Base-by-base conservation (phyloP, 331 rosid genomes). In the Dryas integrifolia region DNA sequence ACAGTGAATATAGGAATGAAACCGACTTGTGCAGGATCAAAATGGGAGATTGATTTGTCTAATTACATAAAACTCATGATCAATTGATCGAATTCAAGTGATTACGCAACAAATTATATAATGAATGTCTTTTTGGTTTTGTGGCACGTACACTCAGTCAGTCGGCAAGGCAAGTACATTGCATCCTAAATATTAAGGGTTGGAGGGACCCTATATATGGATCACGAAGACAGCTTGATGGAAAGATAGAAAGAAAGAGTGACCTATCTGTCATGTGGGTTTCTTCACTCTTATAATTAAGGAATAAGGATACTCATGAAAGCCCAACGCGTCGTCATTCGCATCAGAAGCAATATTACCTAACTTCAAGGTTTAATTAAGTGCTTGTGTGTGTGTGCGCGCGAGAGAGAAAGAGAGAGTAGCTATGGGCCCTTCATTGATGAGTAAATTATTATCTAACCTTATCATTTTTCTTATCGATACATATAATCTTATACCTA, bases 141-240 rank as follows among this genome's bases (percentile, higher is more conserved):
- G 35, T 30, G 35, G 35, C 0, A 30, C 35, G 35, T 30, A 30
- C 35, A 30, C 35, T 30, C 35, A 30, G 2, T 30, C 35, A 30
- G 35, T 30, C 35, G 0, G 35, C 35, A 30, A 30, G 35, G 35
- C 62, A 77, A 73, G 63, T 77, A 15, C 78, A 51, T 16, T 80
- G 85, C 58, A 80, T 70, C 72, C 44, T 43, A 18, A 6, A 76
- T 35, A 30, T 30, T 30, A 41, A 44, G 46, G 75, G 77, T 60
- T 44, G 51, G 46, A 76, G 15, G 38, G 67, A 35, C 75, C 21
- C 44, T 6, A 7, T 38, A n/a, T 4, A 44, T 44, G 9, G 9
- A 6, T 5, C 14, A 70, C 40, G 53, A 76, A 38, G 61, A 76
- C 70, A 67, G 57, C 6, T 60, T 60, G 69, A 78, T 46, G 39